Evolutionary conservation across 2,329 filamentous ascomycete genomes (phyloP).

Genomic region (Colletotrichum eremochloae): DNA sequence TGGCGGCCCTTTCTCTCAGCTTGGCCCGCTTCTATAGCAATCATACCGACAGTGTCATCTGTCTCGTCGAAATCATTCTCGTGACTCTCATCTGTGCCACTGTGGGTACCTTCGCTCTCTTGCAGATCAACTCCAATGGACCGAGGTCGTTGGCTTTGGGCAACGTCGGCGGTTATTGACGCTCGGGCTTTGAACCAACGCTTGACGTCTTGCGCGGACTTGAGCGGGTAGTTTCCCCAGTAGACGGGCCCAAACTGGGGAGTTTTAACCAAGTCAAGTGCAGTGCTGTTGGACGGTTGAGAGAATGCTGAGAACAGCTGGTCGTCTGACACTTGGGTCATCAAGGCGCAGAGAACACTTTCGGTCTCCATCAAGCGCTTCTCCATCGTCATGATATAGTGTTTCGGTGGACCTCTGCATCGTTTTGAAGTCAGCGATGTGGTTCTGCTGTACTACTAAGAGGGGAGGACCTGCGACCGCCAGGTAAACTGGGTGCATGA

Average conservation of each 20-base stretch:
- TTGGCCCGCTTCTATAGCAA: not conserved
- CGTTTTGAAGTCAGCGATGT: not conserved
- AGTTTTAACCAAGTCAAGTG: not conserved
- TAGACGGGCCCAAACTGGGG: conserved; percentile 22
- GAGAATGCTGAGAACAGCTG: conserved; percentile 18
- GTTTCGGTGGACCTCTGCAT: conserved; percentile 35
- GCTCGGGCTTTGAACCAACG: conserved; percentile 21
- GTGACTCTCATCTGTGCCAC: not conserved
- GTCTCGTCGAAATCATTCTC: not conserved
- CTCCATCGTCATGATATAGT: conserved; percentile 34
- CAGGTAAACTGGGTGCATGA: not conserved
- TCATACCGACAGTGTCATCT: not conserved
- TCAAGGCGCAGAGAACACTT: conserved; percentile 18
- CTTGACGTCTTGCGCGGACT: not conserved
- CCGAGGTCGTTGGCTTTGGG: not conserved
- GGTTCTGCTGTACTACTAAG: not conserved
- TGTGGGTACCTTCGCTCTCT: not conserved
- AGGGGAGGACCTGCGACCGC: too few species aligned
- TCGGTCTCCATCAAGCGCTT: conserved; percentile 35
- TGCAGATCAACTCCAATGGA: not conserved
- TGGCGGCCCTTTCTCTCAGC: too few species aligned
- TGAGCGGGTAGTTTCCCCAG: conserved; percentile 34
- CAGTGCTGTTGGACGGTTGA: not conserved
- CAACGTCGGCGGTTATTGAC: not conserved
- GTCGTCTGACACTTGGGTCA: conserved; percentile 15